Base-by-base conservation (phyloP, 1,284 basidiomycete genomes). In the Leucoagaricus sp. region DNA sequence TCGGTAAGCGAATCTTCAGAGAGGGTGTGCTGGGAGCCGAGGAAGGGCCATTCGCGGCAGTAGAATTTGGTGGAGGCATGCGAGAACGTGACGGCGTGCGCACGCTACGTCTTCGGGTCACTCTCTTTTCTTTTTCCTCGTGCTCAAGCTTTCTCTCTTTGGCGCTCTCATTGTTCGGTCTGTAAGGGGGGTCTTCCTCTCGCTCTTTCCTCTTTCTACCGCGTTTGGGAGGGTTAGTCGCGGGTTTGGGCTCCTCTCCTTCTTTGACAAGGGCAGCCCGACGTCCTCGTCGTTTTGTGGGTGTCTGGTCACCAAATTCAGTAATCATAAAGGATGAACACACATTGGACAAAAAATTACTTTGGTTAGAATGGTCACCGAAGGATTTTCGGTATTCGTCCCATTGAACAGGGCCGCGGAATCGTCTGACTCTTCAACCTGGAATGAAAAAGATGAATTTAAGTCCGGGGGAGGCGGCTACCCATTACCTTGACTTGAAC, bases 1-100 rank as follows among this genome's bases (percentile, higher is more conserved):
- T 75, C 12, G 82, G 82, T 54, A 85, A 73, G 25, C 83, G 78
- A 57, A 85, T 85, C 67, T 84, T 84, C 53, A 85, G 73, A 4
- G 79, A 80, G 9, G 81, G 78, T 1, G 75, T 77, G 28, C 69
- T 59, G 36, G 71, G 64, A 23, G 55, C 33, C 4, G 64, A 52
- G 25, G 66, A 58, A 42, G 64, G 62, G 58, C 64, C 28, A 26
- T 64, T 63, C 19, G 65, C 53, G 25, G 63, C 66, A 48, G 60
- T 61, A 54, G 61, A 58, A 36, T 57, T 58, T 46, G 55, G 55
- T 41, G 60, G 46, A 57, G 57, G 34, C 26, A 60, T 66, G 29
- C 61, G 63, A 45, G 63, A 67, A 26, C 64, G 67, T n/a, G 65
- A 64, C 41, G 73, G 70, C 31, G 68, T 71, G 38, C 66, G 69